Percentiles rank a stretch among this genome's conserved stretches.
Evolutionary conservation across 805 yeast genomes (phyloP).

Genomic region (Myxozyma sirexii): DNA sequence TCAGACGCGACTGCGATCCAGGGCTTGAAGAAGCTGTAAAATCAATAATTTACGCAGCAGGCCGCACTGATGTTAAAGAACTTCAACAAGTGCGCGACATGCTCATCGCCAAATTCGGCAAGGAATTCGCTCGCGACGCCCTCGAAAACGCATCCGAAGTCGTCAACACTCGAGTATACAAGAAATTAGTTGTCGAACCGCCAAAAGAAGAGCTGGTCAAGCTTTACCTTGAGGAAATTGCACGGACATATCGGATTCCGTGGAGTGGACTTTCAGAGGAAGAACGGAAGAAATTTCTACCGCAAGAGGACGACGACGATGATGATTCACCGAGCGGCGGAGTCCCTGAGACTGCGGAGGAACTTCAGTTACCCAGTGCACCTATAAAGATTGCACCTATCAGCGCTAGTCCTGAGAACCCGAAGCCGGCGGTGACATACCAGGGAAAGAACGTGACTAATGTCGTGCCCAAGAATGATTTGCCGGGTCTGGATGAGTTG

Average conservation of each 20-base stretch:
- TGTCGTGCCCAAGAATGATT: conserved; percentile 13
- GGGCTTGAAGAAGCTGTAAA: conserved; percentile 76
- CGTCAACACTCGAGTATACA: conserved; percentile 69
- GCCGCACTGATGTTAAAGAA: conserved; percentile 77
- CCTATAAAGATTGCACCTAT: conserved; percentile 43
- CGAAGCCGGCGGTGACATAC: conserved; percentile 39
- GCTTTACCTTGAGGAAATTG: conserved; percentile 76
- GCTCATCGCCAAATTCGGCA: conserved; percentile 63
- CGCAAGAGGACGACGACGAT: conserved; percentile 40
- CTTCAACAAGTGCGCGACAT: conserved; percentile 62
- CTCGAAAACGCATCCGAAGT: conserved; percentile 52
- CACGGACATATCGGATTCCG: conserved; percentile 74
- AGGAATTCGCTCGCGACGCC: conserved; percentile 63
- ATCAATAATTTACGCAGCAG: conserved; percentile 67
- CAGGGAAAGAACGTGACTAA: conserved; percentile 25
- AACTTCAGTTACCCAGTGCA: conserved; percentile 37
- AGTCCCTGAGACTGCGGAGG: conserved; percentile 35
- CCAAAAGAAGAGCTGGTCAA: conserved; percentile 68
- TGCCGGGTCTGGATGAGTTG: conserved; percentile 60
- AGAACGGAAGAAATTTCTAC: conserved; percentile 40
- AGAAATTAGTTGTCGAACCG: conserved; percentile 65
- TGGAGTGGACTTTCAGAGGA: conserved; percentile 56
- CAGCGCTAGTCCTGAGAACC: conserved; percentile 41
- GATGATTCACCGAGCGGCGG: conserved; percentile 44
- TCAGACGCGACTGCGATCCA: conserved; percentile 49